Evolutionary conservation across 2,329 filamentous ascomycete genomes (phyloP).

Genomic region (Pseudopyricularia javanii): DNA sequence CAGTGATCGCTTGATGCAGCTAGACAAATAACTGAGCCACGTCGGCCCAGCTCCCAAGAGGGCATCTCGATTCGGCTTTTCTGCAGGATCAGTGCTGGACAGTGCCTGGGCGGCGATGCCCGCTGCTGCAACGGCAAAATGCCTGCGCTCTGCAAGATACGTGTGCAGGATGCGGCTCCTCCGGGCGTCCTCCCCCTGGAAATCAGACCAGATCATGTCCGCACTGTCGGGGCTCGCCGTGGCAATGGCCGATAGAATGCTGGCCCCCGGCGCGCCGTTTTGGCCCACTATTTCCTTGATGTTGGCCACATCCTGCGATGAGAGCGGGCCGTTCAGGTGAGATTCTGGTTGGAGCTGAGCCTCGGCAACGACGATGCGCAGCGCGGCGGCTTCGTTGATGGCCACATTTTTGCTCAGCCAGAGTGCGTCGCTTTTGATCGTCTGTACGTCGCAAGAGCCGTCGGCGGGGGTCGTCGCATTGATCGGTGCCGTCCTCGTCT

Average conservation of each 20-base stretch:
- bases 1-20: conserved; percentile 36
- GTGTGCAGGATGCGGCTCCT: conserved; percentile 56
- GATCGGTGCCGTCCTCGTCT: conserved; percentile 77
- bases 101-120: background rate
- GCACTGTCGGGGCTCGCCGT: conserved; percentile 34
- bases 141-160: conserved; percentile 60
- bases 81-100: background rate
- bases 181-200: conserved; percentile 49
- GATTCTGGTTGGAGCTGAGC: conserved; percentile 68
- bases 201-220: conserved; percentile 42
- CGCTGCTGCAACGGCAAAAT: conserved; percentile 47
- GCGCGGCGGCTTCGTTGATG: conserved; percentile 70
- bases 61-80: conserved; percentile 9
- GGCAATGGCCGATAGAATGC: conserved; percentile 41
- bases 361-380: conserved; percentile 72
- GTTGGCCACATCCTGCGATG: conserved; percentile 66
- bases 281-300: conserved; percentile 62
- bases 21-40: conserved; percentile 33
- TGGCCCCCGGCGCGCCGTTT: conserved; percentile 44
- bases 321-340: conserved; percentile 59
- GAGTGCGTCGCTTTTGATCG: conserved; percentile 72
- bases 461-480: conserved; percentile 60
- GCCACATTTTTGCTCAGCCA: conserved; percentile 73
- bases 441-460: conserved; percentile 58
- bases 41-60: conserved; percentile 15